Evolutionary conservation across 225 moss, liverwort and hornwort genomes (phyloP).

Genomic region (Polytrichum commune): DNA sequence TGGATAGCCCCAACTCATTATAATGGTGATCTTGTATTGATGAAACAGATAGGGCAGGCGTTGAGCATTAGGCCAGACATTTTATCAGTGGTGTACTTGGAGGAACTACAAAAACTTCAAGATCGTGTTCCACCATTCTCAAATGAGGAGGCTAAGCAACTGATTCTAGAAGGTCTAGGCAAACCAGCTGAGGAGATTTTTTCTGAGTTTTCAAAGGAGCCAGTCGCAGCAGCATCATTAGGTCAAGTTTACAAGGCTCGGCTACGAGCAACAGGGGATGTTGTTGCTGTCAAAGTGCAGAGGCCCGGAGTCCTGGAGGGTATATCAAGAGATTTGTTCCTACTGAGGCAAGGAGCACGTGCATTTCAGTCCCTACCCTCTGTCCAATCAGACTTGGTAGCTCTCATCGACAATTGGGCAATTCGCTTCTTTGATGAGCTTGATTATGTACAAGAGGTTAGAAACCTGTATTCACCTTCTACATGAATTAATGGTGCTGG

Average conservation of each 20-base stretch:
- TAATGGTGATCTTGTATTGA: too few species aligned
- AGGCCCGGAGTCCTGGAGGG: slow-evolving; percentile 83
- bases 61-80: slow-evolving; percentile 87
- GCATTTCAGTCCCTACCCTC: slow-evolving; percentile 50
- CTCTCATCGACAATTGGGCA: slow-evolving; percentile 79
- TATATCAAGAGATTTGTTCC: slow-evolving; percentile 76
- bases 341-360: slow-evolving; percentile 57
- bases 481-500: too few species aligned
- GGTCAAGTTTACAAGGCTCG: slow-evolving; percentile 85
- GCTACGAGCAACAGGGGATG: slow-evolving; percentile 55
- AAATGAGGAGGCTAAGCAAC: slow-evolving; percentile 59
- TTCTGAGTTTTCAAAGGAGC: slow-evolving; percentile 66
- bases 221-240: slow-evolving; percentile 84
- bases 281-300: slow-evolving; percentile 85
- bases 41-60: slow-evolving; percentile 77
- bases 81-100: slow-evolving; percentile 67
- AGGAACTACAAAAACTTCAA: slow-evolving; percentile 87
- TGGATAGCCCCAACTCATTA: too few species aligned
- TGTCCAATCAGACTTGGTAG: slow-evolving; percentile 68
- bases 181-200: slow-evolving; percentile 61
- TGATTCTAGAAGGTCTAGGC: slow-evolving; percentile 64
- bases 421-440: slow-evolving; percentile 86
- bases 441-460: slow-evolving; percentile 87
- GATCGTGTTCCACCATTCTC: slow-evolving; percentile 83
- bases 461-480: neutral